Evolutionary conservation across 306 rosid genomes (phyloP).

Genomic region (Begonia fuchsioides): DNA sequence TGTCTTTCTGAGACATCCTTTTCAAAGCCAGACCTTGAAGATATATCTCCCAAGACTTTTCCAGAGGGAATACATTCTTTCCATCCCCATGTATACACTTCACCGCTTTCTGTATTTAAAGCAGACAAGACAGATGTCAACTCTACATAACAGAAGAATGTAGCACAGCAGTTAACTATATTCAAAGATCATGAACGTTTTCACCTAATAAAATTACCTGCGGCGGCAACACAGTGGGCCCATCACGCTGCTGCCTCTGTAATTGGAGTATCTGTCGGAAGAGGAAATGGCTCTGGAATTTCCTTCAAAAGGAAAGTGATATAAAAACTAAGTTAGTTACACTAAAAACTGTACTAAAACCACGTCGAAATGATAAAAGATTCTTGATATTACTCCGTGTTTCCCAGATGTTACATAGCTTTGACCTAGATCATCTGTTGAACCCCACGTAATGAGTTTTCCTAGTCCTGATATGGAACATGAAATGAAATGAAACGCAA

Average conservation of each 20-base stretch:
- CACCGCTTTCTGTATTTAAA: conserved; percentile 41
- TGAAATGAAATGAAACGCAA: conserved; percentile 2
- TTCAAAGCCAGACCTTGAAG: conserved; percentile 28
- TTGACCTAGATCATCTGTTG: conserved; percentile 94
- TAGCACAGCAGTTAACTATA: neutral
- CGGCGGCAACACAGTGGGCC: conserved; percentile 86
- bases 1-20: conserved; percentile 49
- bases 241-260: conserved; percentile 79
- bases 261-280: conserved; percentile 52
- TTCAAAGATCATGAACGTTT: no score
- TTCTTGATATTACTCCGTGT: conserved; percentile 58
- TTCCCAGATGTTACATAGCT: conserved; percentile 92
- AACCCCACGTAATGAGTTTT: conserved; percentile 94
- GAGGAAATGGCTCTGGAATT: conserved; percentile 87
- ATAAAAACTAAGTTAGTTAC: conserved; percentile 11
- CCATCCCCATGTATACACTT: conserved; percentile 97
- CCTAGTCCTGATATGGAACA: conserved; percentile 41
- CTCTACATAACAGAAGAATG: neutral
- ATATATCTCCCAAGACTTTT: conserved; percentile 46
- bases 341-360: neutral
- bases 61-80: conserved; percentile 97
- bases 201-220: conserved; percentile 33
- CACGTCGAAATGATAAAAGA: neutral
- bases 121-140: conserved; percentile 4
- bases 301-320: conserved; percentile 41